These are phyloP conservation scores for Lyophyllum decastes DNA, from an alignment of 768 basidiomycete genomes.

Conservation along the genomic window DNA sequence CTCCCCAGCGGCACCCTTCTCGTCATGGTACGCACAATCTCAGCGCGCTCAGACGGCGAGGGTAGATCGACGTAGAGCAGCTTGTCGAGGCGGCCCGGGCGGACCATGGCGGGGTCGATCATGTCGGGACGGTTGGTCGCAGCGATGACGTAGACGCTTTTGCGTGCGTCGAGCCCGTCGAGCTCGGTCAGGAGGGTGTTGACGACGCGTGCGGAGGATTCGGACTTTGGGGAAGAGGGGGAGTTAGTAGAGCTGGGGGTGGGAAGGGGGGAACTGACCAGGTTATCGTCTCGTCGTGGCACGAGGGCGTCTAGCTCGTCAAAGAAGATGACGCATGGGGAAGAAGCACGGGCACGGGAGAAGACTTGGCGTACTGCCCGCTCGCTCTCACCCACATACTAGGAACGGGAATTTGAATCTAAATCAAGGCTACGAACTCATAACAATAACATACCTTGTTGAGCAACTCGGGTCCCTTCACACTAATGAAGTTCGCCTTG, in stretches of 20 bases:
- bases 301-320: conserved; percentile 94
- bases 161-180: conserved; percentile 86
- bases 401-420: conserved; percentile 3
- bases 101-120: conserved; percentile 97
- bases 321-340: conserved; percentile 95
- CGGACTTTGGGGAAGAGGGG: conserved; percentile 56
- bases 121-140: conserved; percentile 96
- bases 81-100: conserved; percentile 94
- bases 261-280: conserved; percentile 52
- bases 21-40: conserved; percentile 80
- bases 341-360: conserved; percentile 87
- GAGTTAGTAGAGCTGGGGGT: background rate
- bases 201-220: conserved; percentile 90
- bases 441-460: conserved; percentile 72
- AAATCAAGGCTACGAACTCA: background rate
- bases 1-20: conserved; percentile 67
- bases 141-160: conserved; percentile 89
- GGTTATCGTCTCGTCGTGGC: conserved; percentile 83
- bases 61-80: conserved; percentile 93
- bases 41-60: conserved; percentile 66
- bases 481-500: conserved; percentile 94
- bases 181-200: conserved; percentile 94
- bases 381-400: conserved; percentile 99
- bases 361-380: conserved; percentile 94
- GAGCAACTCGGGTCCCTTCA: conserved; percentile 94